A percentile compares a stretch with the other conserved stretches of the same genome.
These are phyloP conservation scores for Oryza australiensis DNA, from an alignment of 176 grass and related monocot genomes.

Conservation along the genomic window DNA sequence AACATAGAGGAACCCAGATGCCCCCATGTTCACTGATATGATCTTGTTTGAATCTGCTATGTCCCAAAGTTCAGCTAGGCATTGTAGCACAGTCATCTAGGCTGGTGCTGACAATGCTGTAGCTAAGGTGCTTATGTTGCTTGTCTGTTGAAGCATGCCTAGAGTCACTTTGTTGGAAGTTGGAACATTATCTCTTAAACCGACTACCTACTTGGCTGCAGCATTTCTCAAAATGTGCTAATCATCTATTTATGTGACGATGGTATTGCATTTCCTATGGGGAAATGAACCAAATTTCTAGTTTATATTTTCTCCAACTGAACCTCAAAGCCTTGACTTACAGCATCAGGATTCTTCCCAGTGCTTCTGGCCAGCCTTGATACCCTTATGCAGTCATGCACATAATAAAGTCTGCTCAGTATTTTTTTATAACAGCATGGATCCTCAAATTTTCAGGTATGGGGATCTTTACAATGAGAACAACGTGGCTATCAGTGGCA, in stretches of 20 bases:
- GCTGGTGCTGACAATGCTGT: neutral
- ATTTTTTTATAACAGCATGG: neutral
- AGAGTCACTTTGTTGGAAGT: neutral
- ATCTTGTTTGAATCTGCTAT: constrained; percentile 1
- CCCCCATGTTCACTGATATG: neutral
- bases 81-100: neutral
- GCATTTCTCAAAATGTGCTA: too few relatives aligned
- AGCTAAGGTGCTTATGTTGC: neutral
- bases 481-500: constrained; percentile 92
- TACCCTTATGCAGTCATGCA: neutral
- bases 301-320: neutral
- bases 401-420: neutral
- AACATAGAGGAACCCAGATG: constrained; percentile 9
- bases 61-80: neutral
- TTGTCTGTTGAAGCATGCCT: neutral
- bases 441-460: constrained; percentile 65
- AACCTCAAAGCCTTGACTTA: neutral
- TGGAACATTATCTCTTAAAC: neutral
- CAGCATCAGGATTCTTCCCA: too few relatives aligned
- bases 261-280: neutral
- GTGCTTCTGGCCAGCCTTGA: neutral
- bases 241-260: too few relatives aligned
- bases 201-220: neutral
- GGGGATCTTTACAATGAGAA: constrained; percentile 84
- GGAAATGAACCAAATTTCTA: neutral